Base-by-base conservation (phyloP, 2,329 filamentous ascomycete genomes). In the Sarocladium kiliense region DNA sequence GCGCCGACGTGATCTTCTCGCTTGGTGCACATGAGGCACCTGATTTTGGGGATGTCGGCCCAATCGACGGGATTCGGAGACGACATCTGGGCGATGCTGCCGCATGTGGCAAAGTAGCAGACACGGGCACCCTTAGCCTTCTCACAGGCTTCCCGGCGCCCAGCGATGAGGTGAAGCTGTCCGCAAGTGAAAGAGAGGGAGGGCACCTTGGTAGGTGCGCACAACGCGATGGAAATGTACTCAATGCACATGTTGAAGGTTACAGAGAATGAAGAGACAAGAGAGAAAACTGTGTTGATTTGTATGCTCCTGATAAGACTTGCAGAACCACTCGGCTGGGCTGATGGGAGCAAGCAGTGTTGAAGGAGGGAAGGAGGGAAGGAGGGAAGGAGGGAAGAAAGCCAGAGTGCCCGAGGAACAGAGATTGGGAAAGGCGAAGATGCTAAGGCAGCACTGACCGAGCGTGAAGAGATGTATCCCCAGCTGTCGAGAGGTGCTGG, bases 61-160 rank as follows among this genome's bases (percentile, higher is more conserved):
- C 64, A 26, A 1, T 55, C 58, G 2, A 64, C 27, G 0, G 54
- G 51, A 0, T 36, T 27, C 23, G 58, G 54, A 0, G 37, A 23
- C 2, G 55, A n/a, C 0, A 55, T 26, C 2, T 41, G 54, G 2
- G 49, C 27, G 5, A 65, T 26, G 0, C 0, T 26, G 2, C 65
- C 64, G 3, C 65, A 67, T 1, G 62, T 64, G 0, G 63, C 65
- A 2, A 65, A 61, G 44, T 55, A 64, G 56, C 64, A 65, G 6
- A 59, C 27, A 5, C 64, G 64, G 1, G 18, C 5, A 0, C 61
- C 61, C 0, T 21, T 37, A 0, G 64, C 61, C 0, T 47, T 12
- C 2, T 49, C 26, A 14, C 65, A 67, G 2, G 61, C 14, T 1
- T 49, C 2, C 0, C 59, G 60, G 0, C 57, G 30, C 1, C 49